Evolutionary conservation across 768 basidiomycete genomes (phyloP), one percentile per base, ranked within the genome.

Genomic region (Tulasnella sp.): DNA sequence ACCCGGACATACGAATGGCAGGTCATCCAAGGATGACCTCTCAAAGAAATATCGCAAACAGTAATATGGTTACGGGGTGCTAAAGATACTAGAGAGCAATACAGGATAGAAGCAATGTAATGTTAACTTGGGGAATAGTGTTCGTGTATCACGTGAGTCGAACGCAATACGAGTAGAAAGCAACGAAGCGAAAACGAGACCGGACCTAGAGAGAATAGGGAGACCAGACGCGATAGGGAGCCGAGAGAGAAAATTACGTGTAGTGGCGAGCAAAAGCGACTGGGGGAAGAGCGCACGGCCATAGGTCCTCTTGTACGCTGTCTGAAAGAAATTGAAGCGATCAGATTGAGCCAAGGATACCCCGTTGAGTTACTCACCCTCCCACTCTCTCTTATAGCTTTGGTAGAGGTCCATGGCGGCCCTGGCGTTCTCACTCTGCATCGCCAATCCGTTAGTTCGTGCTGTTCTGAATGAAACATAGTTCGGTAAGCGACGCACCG

Each of bases 351-450:
- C 39, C 17, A 38, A 77, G 25, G 42, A 68, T 3, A 22, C 22
- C 1, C 29, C 15, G 25, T 14, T 9, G 25, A 76, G 3, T 2
- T 42, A 11, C 77, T 52, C 39, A 78, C 77, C 49, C 42, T 77
- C 76, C 76, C 76, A 77, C n/a, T 67, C 25, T 12, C 29, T 42
- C 42, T 67, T 31, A 19, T 67, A 42, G 54, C 72, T 71, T 68
- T 76, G 36, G 39, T 64, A 78, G 22, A 78, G 42, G 42, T 78
- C 77, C 37, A 78, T 77, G 11, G 34, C 31, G 34, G 88, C 88
- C 36, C 93, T 88, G 2, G 91, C 91, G 80, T 93, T 93, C 82
- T 94, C 93, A 40, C 91, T 82, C 93, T 94, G 80, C 15, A 76
- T 31, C 12, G 49, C 34, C 17, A 70, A 70, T 22, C 8, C 4